Evolutionary conservation across 164 flowering plant genomes (phyloP), one percentile per base, ranked within the genome.

Genomic region (Vitis rotundifolia): DNA sequence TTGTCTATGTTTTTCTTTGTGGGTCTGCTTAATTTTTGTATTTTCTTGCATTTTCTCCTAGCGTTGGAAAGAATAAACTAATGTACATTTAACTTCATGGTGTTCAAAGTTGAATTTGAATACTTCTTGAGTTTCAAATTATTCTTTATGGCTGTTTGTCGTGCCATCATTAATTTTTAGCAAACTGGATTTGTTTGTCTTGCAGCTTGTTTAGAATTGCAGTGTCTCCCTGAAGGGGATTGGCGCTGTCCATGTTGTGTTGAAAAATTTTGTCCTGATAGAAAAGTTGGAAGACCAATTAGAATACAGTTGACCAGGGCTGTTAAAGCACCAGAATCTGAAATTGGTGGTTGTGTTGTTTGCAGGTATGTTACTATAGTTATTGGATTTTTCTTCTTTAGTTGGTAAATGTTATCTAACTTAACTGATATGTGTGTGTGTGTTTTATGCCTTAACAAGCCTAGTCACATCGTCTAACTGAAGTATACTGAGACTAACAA

Each of bases 341-440:
- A 85, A 65, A 76, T 81, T 53, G 97, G 97, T 72, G 97, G 98
- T 63, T 94, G 98, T 82, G 91, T 79, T 77, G 78, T 94, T 74
- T 94, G 98, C 85, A 90, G 97, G 98, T 94, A 28, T 18, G 72
- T 73, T 44, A 16, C 13, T 68, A 11, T 31, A 11, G 54, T 49
- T 13, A 37, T 57, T 62, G 3, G n/a, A 11, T n/a, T 14, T 60
- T n/a, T 7, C 28, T 53, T n/a, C 2, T 63, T 51, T 19, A 48
- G 56, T 51, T 19, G 28, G 56, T 19, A 53, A 13, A n/a, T 56
- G 19, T 44, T 56, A 47, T 37, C 60, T 22, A 37, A 37, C 6
- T 6, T 37, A 6, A 2, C 44, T 37, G 44, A 5, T 5, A 37
- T 37, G 7, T 6, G 7, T 37, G 44, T 37, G 7, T 3, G 44